phyloP scores from a whole-genome alignment of 2,329 filamentous ascomycete genomes.

The Paraphaeosphaeria minitans region DNA sequence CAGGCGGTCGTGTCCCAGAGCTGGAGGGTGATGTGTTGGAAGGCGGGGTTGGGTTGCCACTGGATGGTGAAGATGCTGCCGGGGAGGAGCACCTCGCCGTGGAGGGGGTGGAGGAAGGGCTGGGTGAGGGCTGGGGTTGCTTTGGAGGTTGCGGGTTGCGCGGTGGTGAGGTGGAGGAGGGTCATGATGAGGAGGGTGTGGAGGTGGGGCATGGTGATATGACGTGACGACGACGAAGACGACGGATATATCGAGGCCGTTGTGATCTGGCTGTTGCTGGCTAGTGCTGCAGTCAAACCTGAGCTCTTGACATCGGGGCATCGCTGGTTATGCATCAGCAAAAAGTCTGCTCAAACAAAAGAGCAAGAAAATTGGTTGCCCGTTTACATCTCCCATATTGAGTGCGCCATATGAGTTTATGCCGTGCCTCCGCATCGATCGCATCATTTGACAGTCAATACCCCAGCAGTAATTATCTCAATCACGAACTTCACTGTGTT shows the following conservation, averaged over 20 bases:
- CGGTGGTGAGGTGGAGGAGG: slow-evolving; percentile 7
- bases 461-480: not conserved
- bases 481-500: not conserved
- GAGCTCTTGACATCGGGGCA: not conserved
- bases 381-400: slow-evolving; percentile 5
- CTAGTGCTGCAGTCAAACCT: not conserved
- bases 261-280: not conserved
- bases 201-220: slow-evolving; percentile 48
- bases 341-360: not conserved
- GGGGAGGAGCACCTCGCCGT: slow-evolving; percentile 12
- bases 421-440: not conserved
- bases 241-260: not conserved
- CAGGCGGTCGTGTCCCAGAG: slow-evolving; percentile 25
- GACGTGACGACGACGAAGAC: not conserved
- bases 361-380: not conserved
- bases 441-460: slow-evolving; percentile 5
- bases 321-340: not conserved
- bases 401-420: not conserved
- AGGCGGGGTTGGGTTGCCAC: slow-evolving; percentile 17
- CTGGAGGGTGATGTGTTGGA: slow-evolving; percentile 24
- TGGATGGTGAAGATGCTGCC: slow-evolving; percentile 18
- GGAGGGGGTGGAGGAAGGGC: slow-evolving; percentile 16
- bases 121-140: slow-evolving; percentile 16
- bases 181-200: slow-evolving; percentile 63
- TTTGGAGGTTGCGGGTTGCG: slow-evolving; percentile 11